phyloP scores from a whole-genome alignment of 345 rosid genomes.

The Syzygium oleosum region DNA sequence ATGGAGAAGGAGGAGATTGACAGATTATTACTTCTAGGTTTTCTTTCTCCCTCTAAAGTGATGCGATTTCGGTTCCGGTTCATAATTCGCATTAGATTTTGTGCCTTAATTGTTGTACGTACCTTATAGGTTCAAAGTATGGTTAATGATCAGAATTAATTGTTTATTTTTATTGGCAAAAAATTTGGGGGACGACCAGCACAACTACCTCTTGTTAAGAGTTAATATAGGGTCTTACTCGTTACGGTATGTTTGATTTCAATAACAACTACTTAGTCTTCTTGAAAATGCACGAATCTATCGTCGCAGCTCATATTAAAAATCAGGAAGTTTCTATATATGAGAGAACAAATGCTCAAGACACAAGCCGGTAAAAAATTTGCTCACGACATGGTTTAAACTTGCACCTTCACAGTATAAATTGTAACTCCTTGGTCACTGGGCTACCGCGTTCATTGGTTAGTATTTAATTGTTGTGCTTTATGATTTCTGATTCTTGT shows the following conservation, averaged over 20 bases:
- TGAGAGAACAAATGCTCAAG: neutral
- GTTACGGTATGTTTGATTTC: no score
- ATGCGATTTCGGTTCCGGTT: neutral
- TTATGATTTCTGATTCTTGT: neutral
- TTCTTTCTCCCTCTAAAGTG: neutral
- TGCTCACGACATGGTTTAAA: neutral
- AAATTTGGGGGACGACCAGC: neutral
- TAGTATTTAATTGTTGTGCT: neutral
- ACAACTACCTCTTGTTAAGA: neutral
- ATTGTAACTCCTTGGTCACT: neutral
- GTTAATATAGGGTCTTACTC: neutral
- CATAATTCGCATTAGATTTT: neutral
- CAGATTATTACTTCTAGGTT: neutral
- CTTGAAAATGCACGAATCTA: no score
- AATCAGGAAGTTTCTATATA: neutral
- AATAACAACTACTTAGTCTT: no score
- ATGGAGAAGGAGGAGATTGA: neutral
- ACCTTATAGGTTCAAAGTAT: neutral
- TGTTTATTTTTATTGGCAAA: neutral
- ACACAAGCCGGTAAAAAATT: neutral
- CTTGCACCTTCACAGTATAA: neutral
- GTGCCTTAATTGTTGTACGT: neutral
- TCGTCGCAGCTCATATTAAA: neutral
- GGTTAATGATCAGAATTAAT: neutral
- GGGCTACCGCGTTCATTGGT: neutral